Percentiles rank a stretch among this genome's conserved stretches.
phyloP scores from a whole-genome alignment of 2,329 filamentous ascomycete genomes.

The Calonectria pteridis region DNA sequence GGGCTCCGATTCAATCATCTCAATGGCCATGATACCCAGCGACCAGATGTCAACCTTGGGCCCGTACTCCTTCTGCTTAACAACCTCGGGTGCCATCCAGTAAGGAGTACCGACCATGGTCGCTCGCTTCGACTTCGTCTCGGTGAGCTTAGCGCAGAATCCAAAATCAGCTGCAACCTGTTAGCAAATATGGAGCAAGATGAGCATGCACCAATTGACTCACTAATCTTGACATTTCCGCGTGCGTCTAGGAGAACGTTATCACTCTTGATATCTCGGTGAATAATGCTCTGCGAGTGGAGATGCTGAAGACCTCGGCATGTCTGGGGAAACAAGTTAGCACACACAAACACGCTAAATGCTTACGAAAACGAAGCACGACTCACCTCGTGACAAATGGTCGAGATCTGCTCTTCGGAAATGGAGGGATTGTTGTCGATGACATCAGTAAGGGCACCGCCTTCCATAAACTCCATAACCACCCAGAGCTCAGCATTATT shows the following conservation, averaged over 20 bases:
- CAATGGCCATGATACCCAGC: conserved; percentile 98
- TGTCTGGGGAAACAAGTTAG: conserved; percentile 70
- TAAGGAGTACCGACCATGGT: conserved; percentile 99
- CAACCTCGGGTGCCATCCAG: conserved; percentile 99
- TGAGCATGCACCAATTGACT: conserved; percentile 52
- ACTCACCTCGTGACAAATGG: conserved; percentile 93
- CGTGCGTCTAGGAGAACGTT: conserved; percentile 95
- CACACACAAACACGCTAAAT: background rate
- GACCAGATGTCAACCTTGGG: conserved; percentile 99
- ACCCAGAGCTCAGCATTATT: conserved; percentile 98
- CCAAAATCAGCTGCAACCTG: conserved; percentile 87
- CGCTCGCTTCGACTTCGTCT: conserved; percentile 95
- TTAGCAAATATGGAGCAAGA: conserved; percentile 26
- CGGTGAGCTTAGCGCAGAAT: conserved; percentile 98
- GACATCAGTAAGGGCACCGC: conserved; percentile 95
- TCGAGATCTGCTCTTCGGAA: conserved; percentile 96
- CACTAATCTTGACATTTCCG: conserved; percentile 98
- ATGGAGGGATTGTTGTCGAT: conserved; percentile 98
- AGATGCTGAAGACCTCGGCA: conserved; percentile 95
- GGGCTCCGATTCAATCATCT: conserved; percentile 99
- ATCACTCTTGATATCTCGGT: conserved; percentile 99
- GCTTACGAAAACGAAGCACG: background rate
- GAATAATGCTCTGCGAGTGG: conserved; percentile 96
- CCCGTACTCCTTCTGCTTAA: conserved; percentile 99
- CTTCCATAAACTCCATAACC: conserved; percentile 99